These are phyloP conservation scores for Trichoderma sp. DNA, from an alignment of 2,329 filamentous ascomycete genomes.

Conservation along the genomic window DNA sequence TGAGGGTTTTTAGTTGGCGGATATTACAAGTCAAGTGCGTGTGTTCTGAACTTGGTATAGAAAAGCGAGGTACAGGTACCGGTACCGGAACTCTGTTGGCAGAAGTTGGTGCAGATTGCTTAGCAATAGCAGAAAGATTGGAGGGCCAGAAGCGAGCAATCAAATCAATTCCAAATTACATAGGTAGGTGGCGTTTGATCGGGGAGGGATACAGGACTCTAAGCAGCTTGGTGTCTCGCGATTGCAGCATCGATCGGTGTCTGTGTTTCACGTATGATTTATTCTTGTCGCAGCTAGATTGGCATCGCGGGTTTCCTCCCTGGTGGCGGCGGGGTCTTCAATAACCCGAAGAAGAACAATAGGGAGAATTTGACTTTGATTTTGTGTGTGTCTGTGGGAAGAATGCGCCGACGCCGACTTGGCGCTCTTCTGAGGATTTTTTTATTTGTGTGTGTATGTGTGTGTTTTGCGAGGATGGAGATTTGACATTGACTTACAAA, in stretches of 20 bases:
- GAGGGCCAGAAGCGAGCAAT: background rate
- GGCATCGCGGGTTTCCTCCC: background rate
- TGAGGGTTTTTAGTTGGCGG: background rate
- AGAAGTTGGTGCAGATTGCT: background rate
- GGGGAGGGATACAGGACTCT: background rate
- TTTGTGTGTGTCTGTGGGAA: background rate
- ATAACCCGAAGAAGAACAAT: background rate
- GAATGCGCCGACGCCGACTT: background rate
- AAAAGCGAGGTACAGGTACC: background rate
- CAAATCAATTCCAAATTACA: background rate
- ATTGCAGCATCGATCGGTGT: background rate
- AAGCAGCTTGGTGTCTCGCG: background rate
- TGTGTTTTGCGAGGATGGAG: background rate
- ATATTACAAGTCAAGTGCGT: background rate
- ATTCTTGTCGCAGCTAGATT: slow-evolving; percentile 13
- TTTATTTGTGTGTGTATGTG: background rate
- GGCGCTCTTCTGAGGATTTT: background rate
- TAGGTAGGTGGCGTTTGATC: background rate
- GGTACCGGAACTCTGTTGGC: background rate
- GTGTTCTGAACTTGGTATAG: background rate
- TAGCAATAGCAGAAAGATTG: background rate
- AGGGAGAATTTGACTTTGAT: background rate
- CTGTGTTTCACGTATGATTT: slow-evolving; percentile 6
- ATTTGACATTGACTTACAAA: background rate
- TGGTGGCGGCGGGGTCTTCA: background rate